Evolutionary conservation across 106 monocot species (phyloP).

Genomic region (Alisma plantagoaquatica): DNA sequence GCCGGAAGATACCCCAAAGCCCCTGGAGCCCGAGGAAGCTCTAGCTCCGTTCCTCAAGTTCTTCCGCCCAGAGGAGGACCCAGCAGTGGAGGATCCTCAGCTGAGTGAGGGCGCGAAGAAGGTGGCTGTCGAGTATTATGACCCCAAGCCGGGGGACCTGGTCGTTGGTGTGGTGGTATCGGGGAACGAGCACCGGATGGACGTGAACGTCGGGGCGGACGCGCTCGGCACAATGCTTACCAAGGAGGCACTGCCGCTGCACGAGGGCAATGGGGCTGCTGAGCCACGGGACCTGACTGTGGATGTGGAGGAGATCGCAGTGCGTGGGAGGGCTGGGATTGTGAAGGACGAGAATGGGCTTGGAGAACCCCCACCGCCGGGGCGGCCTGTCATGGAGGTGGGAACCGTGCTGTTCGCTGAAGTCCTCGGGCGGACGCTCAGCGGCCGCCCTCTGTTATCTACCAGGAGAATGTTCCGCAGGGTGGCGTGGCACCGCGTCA

Average conservation of each 20-base stretch:
- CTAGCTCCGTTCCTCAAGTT: slow-evolving; percentile 53
- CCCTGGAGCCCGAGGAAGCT: slow-evolving; percentile 23
- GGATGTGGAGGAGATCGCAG: slow-evolving; percentile 28
- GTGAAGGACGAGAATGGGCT: slow-evolving; percentile 65
- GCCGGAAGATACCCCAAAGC: slow-evolving; percentile 1
- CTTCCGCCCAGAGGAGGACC: slow-evolving; percentile 21
- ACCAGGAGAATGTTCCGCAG: slow-evolving; percentile 65
- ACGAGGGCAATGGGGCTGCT: slow-evolving; percentile 35
- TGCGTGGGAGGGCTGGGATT: slow-evolving; percentile 46
- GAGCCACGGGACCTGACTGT: slow-evolving; percentile 47
- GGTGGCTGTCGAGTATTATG: slow-evolving; percentile 44
- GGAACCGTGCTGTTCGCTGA: slow-evolving; percentile 75
- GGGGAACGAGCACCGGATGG: slow-evolving; percentile 69
- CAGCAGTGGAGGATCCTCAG: not conserved
- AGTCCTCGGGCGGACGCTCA: slow-evolving; percentile 77
- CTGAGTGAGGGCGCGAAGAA: not conserved
- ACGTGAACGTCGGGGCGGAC: slow-evolving; percentile 76
- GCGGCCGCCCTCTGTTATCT: slow-evolving; percentile 81
- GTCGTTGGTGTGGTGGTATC: slow-evolving; percentile 78
- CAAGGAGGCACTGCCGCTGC: slow-evolving; percentile 73
- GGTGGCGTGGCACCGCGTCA: slow-evolving; percentile 87
- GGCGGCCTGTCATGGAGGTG: slow-evolving; percentile 52
- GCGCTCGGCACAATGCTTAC: slow-evolving; percentile 71
- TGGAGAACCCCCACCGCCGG: slow-evolving; percentile 12
- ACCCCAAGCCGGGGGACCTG: slow-evolving; percentile 62